Base-by-base conservation (phyloP, 2,329 filamentous ascomycete genomes). In the Pseudogymnoascus sp. region DNA sequence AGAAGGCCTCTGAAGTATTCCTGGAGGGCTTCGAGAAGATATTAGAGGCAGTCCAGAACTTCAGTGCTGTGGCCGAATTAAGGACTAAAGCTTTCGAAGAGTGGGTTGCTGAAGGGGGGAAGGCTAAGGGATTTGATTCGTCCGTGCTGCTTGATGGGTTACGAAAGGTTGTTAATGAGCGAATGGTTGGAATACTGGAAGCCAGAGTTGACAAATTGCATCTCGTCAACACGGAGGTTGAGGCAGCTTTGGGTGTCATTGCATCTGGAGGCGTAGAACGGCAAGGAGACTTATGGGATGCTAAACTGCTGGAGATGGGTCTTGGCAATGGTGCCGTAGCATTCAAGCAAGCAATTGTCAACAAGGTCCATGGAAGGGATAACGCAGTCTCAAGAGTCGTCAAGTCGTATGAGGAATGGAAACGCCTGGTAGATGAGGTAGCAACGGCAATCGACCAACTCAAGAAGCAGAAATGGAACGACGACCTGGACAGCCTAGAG, bases 291-390 rank as follows among this genome's bases (percentile, higher is more conserved):
- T 78, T 96, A 0, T 97, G 93, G 93, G 83, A 85, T 59, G 73
- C 78, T 10, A 79, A 83, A 6, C 79, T 86, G 50, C 82, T 89
- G 56, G 84, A 87, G 40, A 81, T 85, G 62, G 88, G 90, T 25
- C 80, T 90, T 46, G 80, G 82, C 2, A 79, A 84, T 34, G 89
- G 89, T 18, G 90, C 88, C 0, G 78, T 81, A 2, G 73, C 78
- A 0, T 91, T 96, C 74, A 87, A 92, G 56, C 79, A 86, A 65
- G 84, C 84, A 16, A 82, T 96, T 21, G 75, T 89, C 7, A 82
- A 88, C 34, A 84, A 87, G 18, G 81, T 90, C 6, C 84, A 93
- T 69, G 93, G 93, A 5, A 84, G 87, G 60, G 89, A 88, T 70
- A 81, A 87, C 64, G 79, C 84, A 10, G 83, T 93, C 0, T 84